Evolutionary conservation across 2,329 filamentous ascomycete species (phyloP), one percentile per base, ranked within the genome.

Genomic region (Xylariaceae sp.): DNA sequence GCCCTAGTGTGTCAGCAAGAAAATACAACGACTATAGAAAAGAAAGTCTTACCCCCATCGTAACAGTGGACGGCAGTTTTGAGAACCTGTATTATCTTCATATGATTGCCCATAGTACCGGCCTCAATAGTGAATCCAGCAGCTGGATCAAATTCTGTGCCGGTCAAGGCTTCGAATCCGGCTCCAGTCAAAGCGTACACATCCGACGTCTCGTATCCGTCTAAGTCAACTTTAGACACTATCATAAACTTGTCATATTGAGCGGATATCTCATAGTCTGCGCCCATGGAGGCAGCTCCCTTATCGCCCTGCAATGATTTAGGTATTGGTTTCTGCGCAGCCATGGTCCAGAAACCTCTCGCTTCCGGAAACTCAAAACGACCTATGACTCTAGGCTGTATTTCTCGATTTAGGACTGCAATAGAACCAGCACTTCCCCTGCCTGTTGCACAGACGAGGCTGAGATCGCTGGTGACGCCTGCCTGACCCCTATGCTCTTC

Each of bases 121-220:
- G 95, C 89, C 64, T 96, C 89, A 45, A 98, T 81, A 0, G 95
- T 97, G 29, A 88, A 85, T 21, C 93, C 95, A 60, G 93, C 91
- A 44, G 91, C 90, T 3, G 89, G 87, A 59, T 99, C 96, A 70
- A 98, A 97, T 67, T 99, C 95, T 0, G 92, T 91, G 40, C 89
- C 91, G 37, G 85, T 85, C 7, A 93, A 81, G 40, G 89, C 85
- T 70, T 92, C 88, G 56, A 96, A 86, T 2, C 86, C 86, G 26
- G 86, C 85, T 1, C 83, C 85, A n/a, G 87, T 89, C 40, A 93
- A 78, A 41, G 85, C 82, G 66, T 93, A 93, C 2, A 96, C 87
- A 52, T 90, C 86, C 0, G 91, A 93, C 43, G 86, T 87, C 72
- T 93, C 90, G 54, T 85, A 87, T 1, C 86, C 88, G 55, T 87